Evolutionary conservation across 352 stramenopile species (phyloP), one percentile per base, ranked within the genome.

Genomic region (Globisporangium rhizosaccharum): DNA sequence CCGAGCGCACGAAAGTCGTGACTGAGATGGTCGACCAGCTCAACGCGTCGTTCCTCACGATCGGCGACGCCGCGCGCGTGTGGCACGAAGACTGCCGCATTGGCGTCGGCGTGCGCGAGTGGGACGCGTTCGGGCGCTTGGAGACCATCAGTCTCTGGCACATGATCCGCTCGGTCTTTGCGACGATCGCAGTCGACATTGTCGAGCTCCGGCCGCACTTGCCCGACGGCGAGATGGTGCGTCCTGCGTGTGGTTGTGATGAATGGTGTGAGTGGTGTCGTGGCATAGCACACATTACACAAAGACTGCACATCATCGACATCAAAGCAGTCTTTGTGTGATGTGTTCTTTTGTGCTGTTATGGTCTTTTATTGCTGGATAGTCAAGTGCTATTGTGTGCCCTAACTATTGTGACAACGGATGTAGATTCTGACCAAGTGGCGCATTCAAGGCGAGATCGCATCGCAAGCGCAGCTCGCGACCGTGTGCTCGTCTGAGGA

Each of bases 11-110:
- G n/a, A 83, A 82, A 36, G 69, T 92, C 18, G 82, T 92, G 54
- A 85, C 81, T 18, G 80, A 90, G 61, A 92, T 92, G 82, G 82
- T 92, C 30, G 78, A 88, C 56, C 77, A 82, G 52, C 69, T 92
- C 4, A 92, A 92, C 60, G 74, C 76, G 14, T 59, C 78, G 28
- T 85, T 82, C 57, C 54, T 92, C 49, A 88, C 78, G 67, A 66
- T 92, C 5, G 73, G 72, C 30, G 80, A 89, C 50, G 77, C 79
- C 10, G 72, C 78, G 12, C 76, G 77, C 23, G 80, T 92, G 51
- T 92, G 82, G 82, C 82, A 92, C 59, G 63, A 84, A 41, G 63
- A 92, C 62, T 92, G 82, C 53, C 79, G 80, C 26, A 80, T 92
- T 23, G 76, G 82, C 50, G 75, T 90, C 1, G 82, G 82, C 17